Base-by-base conservation (phyloP, 2,329 filamentous ascomycete genomes). In the Alternaria triticina region DNA sequence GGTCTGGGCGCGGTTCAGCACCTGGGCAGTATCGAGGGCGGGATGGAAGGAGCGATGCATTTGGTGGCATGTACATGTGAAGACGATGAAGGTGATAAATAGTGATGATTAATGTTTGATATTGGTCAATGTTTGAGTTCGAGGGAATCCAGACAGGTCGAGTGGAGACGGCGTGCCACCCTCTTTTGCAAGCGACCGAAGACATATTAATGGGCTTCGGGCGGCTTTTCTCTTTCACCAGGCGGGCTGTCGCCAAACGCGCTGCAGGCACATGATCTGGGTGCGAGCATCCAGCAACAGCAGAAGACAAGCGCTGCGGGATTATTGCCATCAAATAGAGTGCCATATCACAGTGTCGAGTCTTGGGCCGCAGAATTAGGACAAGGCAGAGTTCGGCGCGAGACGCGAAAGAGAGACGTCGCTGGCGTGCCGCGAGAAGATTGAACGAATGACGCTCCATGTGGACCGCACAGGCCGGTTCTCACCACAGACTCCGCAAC, bases 161-260 rank as follows among this genome's bases (percentile, higher is more conserved):
- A 44, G 36, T 30, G 52, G 52, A 44, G 36, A 44, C 17, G 23
- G 52, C 36, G 17, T 23, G 40, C 25, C 40, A 55, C 56, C 50
- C 58, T 60, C 47, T 61, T 40, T 60, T 52, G 62, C 65, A 70
- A 69, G 65, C 66, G 61, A 67, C 66, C 51, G 61, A 59, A 63
- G 64, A 64, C 62, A 68, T 70, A 72, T 71, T 67, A 72, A 71
- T 62, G 68, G 70, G 70, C 65, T 64, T 68, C 58, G 71, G 65
- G 69, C 69, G 68, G 61, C 64, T 63, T 65, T 40, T 50, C 51
- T 62, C 45, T 62, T 71, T 69, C 65, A 56, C 59, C 23, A 63
- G 70, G 62, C 69, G 69, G 63, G 71, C 64, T 66, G 63, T 66
- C 65, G 49, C 49, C 17, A 51, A n/a, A 51, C 11, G 49, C 49